These are phyloP conservation scores for Amauroascus verrucosus DNA, from an alignment of 2,329 filamentous ascomycete species.

Conservation along the genomic window DNA sequence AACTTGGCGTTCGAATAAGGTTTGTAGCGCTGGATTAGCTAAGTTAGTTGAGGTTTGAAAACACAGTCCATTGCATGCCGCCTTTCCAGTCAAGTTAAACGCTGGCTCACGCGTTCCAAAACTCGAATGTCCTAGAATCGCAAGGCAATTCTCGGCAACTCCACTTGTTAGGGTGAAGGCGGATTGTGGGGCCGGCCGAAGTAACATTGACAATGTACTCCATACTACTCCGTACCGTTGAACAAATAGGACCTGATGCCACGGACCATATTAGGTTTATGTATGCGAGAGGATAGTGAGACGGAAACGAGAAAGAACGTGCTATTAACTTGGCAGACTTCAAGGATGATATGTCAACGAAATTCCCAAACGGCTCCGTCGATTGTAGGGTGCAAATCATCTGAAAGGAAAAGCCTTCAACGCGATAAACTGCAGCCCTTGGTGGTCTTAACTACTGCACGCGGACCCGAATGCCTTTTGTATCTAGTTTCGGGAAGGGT, in stretches of 20 bases:
- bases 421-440: neutral
- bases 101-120: too few species aligned
- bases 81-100: too few species aligned
- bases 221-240: neutral
- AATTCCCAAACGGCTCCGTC: neutral
- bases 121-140: too few species aligned
- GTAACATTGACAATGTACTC: too few species aligned
- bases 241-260: neutral
- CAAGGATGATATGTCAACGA: too few species aligned
- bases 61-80: too few species aligned
- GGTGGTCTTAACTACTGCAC: neutral
- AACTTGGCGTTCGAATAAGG: too few species aligned
- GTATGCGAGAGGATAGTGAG: too few species aligned
- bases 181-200: neutral
- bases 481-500: constrained; percentile 5
- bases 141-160: neutral
- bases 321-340: too few species aligned
- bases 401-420: neutral
- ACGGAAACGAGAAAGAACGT: too few species aligned
- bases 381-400: neutral
- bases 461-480: constrained; percentile 11
- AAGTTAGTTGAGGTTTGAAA: too few species aligned
- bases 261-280: neutral
- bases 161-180: neutral
- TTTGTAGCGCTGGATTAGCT: too few species aligned